A percentile compares a stretch with the other conserved stretches of the same genome.
Conservation (phyloP, 352 stramenopile species). For the Globisporangium solare region DNA sequence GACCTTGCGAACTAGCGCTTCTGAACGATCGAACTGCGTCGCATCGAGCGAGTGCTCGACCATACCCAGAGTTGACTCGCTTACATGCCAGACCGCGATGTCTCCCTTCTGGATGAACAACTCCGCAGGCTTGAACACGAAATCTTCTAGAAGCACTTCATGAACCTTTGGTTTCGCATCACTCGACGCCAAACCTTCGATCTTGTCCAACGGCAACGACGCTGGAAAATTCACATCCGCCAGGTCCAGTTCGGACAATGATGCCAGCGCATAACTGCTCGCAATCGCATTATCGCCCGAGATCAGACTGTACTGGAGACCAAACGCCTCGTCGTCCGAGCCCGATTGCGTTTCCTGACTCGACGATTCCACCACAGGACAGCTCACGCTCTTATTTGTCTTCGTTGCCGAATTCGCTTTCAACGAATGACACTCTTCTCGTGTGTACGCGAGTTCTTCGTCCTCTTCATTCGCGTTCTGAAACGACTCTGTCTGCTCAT, state of each 20-base stretch:
- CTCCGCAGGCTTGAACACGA: conserved; percentile 25
- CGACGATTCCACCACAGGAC: conserved; percentile 31
- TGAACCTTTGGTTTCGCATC: conserved; percentile 17
- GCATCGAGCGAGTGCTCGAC: conserved; percentile 37
- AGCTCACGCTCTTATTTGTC: conserved; percentile 13
- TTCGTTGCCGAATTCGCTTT: conserved; percentile 29
- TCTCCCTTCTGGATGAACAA: conserved; percentile 26
- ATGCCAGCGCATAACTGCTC: neutral
- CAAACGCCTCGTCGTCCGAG: conserved; percentile 46
- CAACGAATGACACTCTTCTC: conserved; percentile 28
- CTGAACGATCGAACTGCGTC: conserved; percentile 13
- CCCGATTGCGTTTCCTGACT: conserved; percentile 73
- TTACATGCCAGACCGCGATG: conserved; percentile 35
- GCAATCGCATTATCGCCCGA: neutral
- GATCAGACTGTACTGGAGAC: conserved; percentile 25
- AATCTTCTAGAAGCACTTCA: conserved; percentile 34
- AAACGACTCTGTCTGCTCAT: neutral
- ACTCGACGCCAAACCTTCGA: neutral
- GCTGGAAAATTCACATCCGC: conserved; percentile 19
- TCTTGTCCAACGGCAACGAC: conserved; percentile 21
- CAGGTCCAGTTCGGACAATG: neutral
- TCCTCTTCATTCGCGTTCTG: conserved; percentile 21
- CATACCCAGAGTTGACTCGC: conserved; percentile 25
- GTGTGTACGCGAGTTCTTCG: conserved; percentile 37
- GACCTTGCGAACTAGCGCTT: conserved; percentile 6